A percentile compares a stretch with the other conserved stretches of the same genome.
phyloP scores from a whole-genome alignment of 352 stramenopile species.

The Phytophthora sp. region DNA sequence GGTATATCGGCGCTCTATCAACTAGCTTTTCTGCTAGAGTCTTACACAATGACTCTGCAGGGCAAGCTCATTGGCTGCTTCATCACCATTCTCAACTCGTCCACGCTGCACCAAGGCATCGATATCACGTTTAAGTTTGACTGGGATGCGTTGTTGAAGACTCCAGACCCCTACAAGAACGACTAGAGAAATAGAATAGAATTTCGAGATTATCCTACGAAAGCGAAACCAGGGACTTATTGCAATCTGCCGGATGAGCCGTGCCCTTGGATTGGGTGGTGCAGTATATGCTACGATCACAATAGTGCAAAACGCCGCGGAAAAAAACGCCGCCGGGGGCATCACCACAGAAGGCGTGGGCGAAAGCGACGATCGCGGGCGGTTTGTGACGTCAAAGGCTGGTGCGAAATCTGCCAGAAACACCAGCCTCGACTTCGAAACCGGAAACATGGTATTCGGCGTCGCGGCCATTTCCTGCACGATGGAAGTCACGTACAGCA shows the following conservation, averaged over 20 bases:
- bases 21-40: conserved; percentile 43
- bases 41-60: conserved; percentile 27
- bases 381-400: background rate
- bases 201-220: too few species aligned
- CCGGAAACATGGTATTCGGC: background rate
- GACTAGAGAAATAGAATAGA: background rate
- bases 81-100: conserved; percentile 24
- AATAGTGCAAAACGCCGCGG: background rate
- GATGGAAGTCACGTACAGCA: background rate
- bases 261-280: background rate
- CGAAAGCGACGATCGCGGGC: background rate
- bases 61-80: conserved; percentile 28
- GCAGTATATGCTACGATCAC: background rate
- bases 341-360: background rate
- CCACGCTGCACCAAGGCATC: conserved; percentile 19
- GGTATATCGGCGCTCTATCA: conserved; percentile 30
- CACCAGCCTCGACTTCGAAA: background rate
- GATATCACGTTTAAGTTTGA: conserved; percentile 23
- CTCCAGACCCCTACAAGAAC: background rate
- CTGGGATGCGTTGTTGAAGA: conserved; percentile 9
- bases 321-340: background rate
- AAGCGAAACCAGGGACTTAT: background rate
- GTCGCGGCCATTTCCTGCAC: background rate
- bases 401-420: background rate
- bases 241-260: background rate